These are phyloP conservation scores for Rhodotorula graminis DNA, from an alignment of 768 basidiomycete genomes.

Conservation along the genomic window DNA sequence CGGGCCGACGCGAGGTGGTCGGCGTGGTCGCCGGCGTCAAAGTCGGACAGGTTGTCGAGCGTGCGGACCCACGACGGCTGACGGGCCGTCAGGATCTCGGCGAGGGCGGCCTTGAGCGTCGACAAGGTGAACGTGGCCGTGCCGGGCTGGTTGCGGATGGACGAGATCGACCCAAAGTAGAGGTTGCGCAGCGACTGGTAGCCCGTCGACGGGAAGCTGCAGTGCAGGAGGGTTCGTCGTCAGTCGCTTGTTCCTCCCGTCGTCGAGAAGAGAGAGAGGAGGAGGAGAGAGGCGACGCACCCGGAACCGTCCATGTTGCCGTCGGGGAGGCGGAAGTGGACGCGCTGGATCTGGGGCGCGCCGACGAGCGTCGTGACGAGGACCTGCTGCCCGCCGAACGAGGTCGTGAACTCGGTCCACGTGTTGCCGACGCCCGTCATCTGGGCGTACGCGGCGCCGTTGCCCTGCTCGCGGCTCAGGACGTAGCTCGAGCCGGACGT, in stretches of 20 bases:
- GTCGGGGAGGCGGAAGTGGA: slow-evolving; percentile 37
- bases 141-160: slow-evolving; percentile 23
- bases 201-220: slow-evolving; percentile 2
- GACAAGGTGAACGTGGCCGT: slow-evolving; percentile 27
- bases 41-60: slow-evolving; percentile 32
- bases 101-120: slow-evolving; percentile 25
- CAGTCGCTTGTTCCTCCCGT: too few species aligned
- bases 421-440: slow-evolving; percentile 36
- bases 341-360: slow-evolving; percentile 25
- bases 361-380: slow-evolving; percentile 31
- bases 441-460: slow-evolving; percentile 33
- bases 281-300: not conserved
- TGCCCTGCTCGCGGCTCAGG: slow-evolving; percentile 29
- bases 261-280: too few species aligned
- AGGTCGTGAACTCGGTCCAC: slow-evolving; percentile 18
- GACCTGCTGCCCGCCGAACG: slow-evolving; percentile 29
- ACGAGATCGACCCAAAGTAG: slow-evolving; percentile 34
- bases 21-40: slow-evolving; percentile 31
- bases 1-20: slow-evolving; percentile 26
- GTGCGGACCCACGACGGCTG: slow-evolving; percentile 23
- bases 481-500: slow-evolving; percentile 20
- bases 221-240: not conserved
- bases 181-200: slow-evolving; percentile 22
- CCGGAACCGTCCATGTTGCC: slow-evolving; percentile 31
- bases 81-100: slow-evolving; percentile 26